A percentile compares a stretch with the other conserved stretches of the same genome.
Conservation (phyloP, 2,329 filamentous ascomycete species). For the Penicillium thymicola region DNA sequence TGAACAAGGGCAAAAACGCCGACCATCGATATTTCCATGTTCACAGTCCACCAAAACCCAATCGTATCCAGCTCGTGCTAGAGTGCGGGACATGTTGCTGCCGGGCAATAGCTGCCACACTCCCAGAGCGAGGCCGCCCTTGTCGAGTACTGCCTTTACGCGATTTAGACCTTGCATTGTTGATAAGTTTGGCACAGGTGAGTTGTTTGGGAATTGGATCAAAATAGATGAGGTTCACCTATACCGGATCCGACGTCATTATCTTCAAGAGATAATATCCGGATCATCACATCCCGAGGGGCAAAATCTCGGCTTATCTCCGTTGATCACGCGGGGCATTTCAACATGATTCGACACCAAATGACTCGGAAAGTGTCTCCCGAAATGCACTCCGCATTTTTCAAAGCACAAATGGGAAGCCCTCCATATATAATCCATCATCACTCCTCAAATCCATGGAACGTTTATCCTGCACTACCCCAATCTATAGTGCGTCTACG, state of each 20-base stretch:
- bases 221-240: too few species aligned
- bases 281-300: slow-evolving; percentile 10
- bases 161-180: not conserved
- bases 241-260: not conserved
- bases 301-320: slow-evolving; percentile 6
- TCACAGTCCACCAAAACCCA: not conserved
- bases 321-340: not conserved
- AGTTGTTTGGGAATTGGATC: not conserved
- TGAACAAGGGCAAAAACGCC: not conserved
- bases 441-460: not conserved
- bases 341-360: not conserved
- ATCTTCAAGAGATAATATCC: not conserved
- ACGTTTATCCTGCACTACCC: slow-evolving; percentile 5
- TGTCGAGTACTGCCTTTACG: not conserved
- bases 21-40: not conserved
- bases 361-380: slow-evolving; percentile 5
- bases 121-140: not conserved
- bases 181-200: not conserved
- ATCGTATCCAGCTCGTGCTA: not conserved
- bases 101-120: not conserved
- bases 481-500: not conserved
- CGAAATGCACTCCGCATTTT: slow-evolving; percentile 1
- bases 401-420: slow-evolving; percentile 8
- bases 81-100: not conserved
- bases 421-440: slow-evolving; percentile 5